phyloP scores from a whole-genome alignment of 805 yeast species.

The Metschnikowia continentalis region DNA sequence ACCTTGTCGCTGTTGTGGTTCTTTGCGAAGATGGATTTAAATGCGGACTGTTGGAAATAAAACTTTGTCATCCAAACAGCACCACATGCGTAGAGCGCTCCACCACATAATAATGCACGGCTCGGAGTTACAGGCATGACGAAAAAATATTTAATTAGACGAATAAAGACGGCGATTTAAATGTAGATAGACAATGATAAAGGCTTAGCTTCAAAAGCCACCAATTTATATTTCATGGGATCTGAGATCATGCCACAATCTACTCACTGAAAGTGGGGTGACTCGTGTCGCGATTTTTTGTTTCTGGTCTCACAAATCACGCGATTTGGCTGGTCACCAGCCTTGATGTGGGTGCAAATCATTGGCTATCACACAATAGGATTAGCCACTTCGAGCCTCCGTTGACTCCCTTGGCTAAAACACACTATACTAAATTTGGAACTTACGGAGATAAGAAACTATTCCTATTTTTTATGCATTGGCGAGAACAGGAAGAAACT shows the following conservation, averaged over 20 bases:
- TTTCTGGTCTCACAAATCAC: neutral
- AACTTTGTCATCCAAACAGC: constrained; percentile 30
- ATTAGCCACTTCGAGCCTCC: too few species aligned
- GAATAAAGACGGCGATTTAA: neutral
- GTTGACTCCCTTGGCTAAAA: too few species aligned
- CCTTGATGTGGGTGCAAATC: neutral
- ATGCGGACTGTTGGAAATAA: constrained; percentile 28
- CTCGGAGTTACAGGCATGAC: constrained; percentile 7
- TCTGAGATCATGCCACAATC: neutral
- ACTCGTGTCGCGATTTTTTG: neutral
- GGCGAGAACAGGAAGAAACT: constrained; percentile 62
- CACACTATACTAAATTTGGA: too few species aligned
- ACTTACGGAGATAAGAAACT: too few species aligned
- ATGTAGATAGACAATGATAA: too few species aligned
- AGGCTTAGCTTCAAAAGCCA: too few species aligned
- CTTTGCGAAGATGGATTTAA: constrained; percentile 27
- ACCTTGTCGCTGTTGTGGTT: constrained; percentile 25
- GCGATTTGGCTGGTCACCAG: neutral
- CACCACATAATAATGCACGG: constrained; percentile 32
- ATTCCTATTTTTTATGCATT: neutral
- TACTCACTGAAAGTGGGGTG: neutral
- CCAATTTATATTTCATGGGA: too few species aligned
- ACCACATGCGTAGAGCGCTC: constrained; percentile 29
- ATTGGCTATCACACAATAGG: neutral
- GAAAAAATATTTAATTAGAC: neutral